Evolutionary conservation across 495 filamentous ascomycete genomes (phyloP), one percentile per base, ranked within the genome.

Genomic region (Aspergillus ostianus): DNA sequence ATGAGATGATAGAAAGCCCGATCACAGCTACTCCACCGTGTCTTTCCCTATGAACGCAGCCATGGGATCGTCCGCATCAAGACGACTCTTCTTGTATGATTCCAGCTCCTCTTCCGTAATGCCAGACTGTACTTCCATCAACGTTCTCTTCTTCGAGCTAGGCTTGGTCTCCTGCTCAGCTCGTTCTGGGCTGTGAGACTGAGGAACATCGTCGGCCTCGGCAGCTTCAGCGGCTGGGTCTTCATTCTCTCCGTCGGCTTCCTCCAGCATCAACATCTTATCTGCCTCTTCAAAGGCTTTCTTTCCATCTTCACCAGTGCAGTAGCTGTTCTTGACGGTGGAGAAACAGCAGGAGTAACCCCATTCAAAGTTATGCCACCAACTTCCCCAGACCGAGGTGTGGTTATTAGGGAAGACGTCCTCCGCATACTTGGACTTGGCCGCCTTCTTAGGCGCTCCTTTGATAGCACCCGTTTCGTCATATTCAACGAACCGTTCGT

Each of bases 261-360:
- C 69, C n/a, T 59, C 45, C 18, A 78, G 62, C 56, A 78, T 80
- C 44, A 83, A 68, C 68, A 87, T 77, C 30, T 79, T 80, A 53
- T 88, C 82, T 0, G 86, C 80, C 61, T 86, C 83, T 52, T 90
- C 85, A 68, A 88, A 89, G 2, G 90, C 90, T 53, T 73, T 73
- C 70, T 84, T 92, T 17, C 92, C 93, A 57, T 87, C 87, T 53
- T 92, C 91, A 18, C 94, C 95, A 1, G 95, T 97, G 74, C 94
- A 98, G 66, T 97, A 98, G 69, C 90, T 95, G 68, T 98, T 97
- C 77, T 95, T 97, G 47, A 94, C 84, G 6, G 85, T 88, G 2
- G 91, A 96, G 71, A 90, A 91, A 80, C 94, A 98, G 75, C 94
- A 98, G 23, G 90, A 83, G 72, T 96, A 98, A n/a, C 95, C 94